Evolutionary conservation across 495 filamentous ascomycete species (phyloP), one percentile per base, ranked within the genome.

Genomic region (Trichoderma gamsii): DNA sequence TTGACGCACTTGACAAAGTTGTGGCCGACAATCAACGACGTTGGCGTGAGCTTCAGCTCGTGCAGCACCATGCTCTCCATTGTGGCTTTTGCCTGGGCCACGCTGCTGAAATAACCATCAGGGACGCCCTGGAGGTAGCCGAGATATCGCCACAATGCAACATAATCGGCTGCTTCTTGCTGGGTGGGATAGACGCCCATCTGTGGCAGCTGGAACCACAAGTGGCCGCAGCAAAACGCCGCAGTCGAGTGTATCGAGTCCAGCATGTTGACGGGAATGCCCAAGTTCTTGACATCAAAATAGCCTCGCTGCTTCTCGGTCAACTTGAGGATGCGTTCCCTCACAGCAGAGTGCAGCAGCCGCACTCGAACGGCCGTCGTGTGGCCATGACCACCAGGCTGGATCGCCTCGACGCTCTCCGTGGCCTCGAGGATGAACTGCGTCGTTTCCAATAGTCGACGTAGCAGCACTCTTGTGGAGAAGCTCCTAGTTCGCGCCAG

Each of bases 401-500:
- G 81, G 69, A 91, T 84, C 16, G 63, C 21, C 21, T 65, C 7
- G 32, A 65, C 3, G 35, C n/a, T 41, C 0, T 18, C 9, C 21
- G 63, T 65, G 61, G 88, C 86, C 76, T 91, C 86, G 0, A 88
- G 79, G 29, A 89, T 79, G 74, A 88, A 83, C 73, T 91, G 88
- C 3, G 84, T 86, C 5, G 88, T 90, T 76, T 90, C 89, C 67
- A 87, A 86, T 46, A 92, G 76, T 66, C 89, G 73, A 43, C 84
- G 82, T 41, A 84, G 81, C 8, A 89, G 88, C 6, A 89, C 86
- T 71, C 86, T 85, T 2, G 84, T 83, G 3, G 86, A 86, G 74
- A 92, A 92, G 0, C 89, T 89, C 23, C 89, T 89, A 29, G 90
- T 92, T 44, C 89, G 81, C 23, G 86, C 80, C 6, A 92, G 79